phyloP scores from a whole-genome alignment of 148 eudicot genomes.

The Chenopodium suecicum region DNA sequence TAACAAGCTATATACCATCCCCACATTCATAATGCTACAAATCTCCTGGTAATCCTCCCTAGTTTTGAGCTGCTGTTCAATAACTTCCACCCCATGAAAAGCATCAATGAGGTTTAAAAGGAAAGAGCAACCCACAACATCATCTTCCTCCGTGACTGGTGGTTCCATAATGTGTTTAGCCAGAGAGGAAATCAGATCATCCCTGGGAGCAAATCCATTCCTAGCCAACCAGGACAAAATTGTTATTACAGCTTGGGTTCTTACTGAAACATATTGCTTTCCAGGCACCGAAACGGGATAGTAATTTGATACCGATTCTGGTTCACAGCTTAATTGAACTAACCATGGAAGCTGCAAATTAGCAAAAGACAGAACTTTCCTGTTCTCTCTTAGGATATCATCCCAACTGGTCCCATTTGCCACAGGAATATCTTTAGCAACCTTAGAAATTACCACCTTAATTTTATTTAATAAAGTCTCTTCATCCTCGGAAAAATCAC shows the following conservation, averaged over 20 bases:
- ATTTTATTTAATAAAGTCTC: constrained; percentile 44
- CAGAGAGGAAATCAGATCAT: constrained; percentile 74
- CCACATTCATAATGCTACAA: constrained; percentile 90
- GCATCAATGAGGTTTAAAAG: constrained; percentile 88
- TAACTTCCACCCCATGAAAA: constrained; percentile 86
- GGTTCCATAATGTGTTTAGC: constrained; percentile 85
- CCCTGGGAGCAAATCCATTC: constrained; percentile 81
- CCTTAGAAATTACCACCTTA: constrained; percentile 49
- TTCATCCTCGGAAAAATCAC: constrained; percentile 37
- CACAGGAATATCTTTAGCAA: constrained; percentile 58
- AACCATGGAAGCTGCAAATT: constrained; percentile 89
- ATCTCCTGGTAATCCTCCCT: constrained; percentile 78
- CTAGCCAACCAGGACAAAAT: constrained; percentile 87
- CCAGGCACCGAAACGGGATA: constrained; percentile 41
- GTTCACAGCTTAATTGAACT: constrained; percentile 54
- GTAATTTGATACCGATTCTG: constrained; percentile 54
- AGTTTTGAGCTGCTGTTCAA: constrained; percentile 74
- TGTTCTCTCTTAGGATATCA: constrained; percentile 58
- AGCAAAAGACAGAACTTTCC: constrained; percentile 69
- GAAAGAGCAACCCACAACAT: constrained; percentile 78
- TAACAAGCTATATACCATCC: constrained; percentile 83
- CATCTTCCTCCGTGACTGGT: constrained; percentile 89
- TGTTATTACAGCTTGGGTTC: constrained; percentile 63
- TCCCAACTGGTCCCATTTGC: constrained; percentile 60
- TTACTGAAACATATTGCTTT: constrained; percentile 46